phyloP scores from a whole-genome alignment of 2,329 filamentous ascomycete genomes.

The Fonsecaea nubica region DNA sequence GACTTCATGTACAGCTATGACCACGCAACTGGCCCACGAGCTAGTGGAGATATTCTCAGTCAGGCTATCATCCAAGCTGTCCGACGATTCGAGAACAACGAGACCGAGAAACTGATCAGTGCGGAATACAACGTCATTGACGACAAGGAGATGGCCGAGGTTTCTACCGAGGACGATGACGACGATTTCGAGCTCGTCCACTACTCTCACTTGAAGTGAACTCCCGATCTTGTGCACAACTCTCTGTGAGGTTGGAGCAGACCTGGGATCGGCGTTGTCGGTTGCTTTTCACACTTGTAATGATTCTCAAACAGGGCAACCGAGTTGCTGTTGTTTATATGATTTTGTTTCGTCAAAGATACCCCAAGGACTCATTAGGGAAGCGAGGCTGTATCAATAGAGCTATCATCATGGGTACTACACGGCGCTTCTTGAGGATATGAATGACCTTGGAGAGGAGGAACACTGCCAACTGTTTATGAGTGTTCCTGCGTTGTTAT shows the following conservation, averaged over 20 bases:
- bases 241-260: background rate
- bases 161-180: conserved; percentile 46
- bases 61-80: conserved; percentile 64
- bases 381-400: conserved; percentile 36
- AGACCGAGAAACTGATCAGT: conserved; percentile 66
- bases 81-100: conserved; percentile 64
- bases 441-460: conserved; percentile 59
- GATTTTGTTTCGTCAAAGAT: conserved; percentile 34
- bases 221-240: background rate
- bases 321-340: conserved; percentile 18
- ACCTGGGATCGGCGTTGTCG: conserved; percentile 14
- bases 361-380: conserved; percentile 41
- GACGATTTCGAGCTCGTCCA: conserved; percentile 54
- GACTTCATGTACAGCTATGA: conserved; percentile 64
- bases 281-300: conserved; percentile 19
- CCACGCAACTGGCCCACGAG: conserved; percentile 55
- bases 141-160: conserved; percentile 48
- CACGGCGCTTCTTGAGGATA: conserved; percentile 59
- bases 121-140: conserved; percentile 63
- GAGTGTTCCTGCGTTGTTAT: conserved; percentile 8
- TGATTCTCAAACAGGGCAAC: conserved; percentile 10
- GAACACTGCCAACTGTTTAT: conserved; percentile 7
- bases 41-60: conserved; percentile 64
- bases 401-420: conserved; percentile 24
- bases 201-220: conserved; percentile 41